Percentiles rank a stretch among this genome's conserved stretches.
Evolutionary conservation across 441 rosid genomes (phyloP).

Genomic region (Pelargonium australe): DNA sequence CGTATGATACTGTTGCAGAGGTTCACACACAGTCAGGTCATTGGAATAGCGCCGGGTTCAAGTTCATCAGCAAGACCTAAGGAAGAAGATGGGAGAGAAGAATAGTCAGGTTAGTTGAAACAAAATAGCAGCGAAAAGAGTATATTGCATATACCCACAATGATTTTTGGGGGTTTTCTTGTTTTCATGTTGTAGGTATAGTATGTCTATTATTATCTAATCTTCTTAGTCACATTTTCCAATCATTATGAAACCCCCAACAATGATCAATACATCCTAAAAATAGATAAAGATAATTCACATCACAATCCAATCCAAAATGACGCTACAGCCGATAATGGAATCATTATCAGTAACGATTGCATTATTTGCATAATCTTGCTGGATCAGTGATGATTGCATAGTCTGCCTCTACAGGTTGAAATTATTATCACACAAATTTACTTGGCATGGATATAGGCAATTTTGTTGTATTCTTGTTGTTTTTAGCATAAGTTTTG

Average conservation of each 20-base stretch:
- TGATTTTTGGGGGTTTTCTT: conserved; percentile 33
- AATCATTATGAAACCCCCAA: conserved; percentile 25
- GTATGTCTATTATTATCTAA: conserved; percentile 37
- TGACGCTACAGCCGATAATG: too few relatives aligned
- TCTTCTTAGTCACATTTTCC: conserved; percentile 26
- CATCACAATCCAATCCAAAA: neutral
- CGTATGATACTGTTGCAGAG: conserved; percentile 95
- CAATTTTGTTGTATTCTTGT: too few relatives aligned
- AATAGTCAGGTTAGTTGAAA: conserved; percentile 24
- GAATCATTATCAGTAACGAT: too few relatives aligned
- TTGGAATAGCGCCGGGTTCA: conserved; percentile 74
- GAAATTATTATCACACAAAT: too few relatives aligned
- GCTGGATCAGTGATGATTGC: too few relatives aligned
- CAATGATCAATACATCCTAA: conserved; percentile 24
- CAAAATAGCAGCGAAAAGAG: conserved; percentile 24
- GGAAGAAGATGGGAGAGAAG: conserved; percentile 59
- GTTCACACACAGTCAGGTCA: conserved; percentile 80
- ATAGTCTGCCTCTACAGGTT: too few relatives aligned
- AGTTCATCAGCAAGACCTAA: conserved; percentile 52
- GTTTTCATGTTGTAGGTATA: conserved; percentile 32
- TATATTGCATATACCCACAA: conserved; percentile 22
- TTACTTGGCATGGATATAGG: too few relatives aligned
- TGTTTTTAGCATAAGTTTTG: too few relatives aligned
- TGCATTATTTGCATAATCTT: too few relatives aligned
- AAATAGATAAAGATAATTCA: conserved; percentile 2